Evolutionary conservation across 2,329 filamentous ascomycete genomes (phyloP), one percentile per base, ranked within the genome.

Genomic region (Raffaelea deltoideospora): DNA sequence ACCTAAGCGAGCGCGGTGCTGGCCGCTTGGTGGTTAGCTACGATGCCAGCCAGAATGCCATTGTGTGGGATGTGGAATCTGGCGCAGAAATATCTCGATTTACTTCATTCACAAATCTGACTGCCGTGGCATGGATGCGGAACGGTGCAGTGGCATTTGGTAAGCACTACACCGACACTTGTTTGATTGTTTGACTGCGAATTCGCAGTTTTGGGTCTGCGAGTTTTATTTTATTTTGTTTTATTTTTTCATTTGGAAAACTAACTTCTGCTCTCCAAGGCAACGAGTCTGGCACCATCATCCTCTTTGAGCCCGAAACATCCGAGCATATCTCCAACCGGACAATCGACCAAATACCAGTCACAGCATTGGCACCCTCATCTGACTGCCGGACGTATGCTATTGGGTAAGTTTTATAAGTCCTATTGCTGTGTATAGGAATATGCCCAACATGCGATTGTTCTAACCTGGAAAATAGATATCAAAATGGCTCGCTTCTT

Each of bases 71-170:
- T 58, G 67, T 95, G 42, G 76, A 92, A 61, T 92, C 85, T 0
- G 90, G 90, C 34, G 77, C 86, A 41, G 86, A 95, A 57, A 71
- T 95, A 40, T 78, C 88, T 28, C 73, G 87, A n/a, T 96, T 96
- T 60, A 78, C 79, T 19, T 90, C 87, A 0, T 95, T 93, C 51
- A 85, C 93, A 51, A 74, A 82, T 46, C 69, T 96, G 44, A 78
- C 77, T 18, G 79, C 84, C 22, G 88, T 87, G 27, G 69, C 82
- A 11, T 98, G 90, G 85, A 95, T 98, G 87, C 73, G 79, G 31
- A 95, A 95, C 59, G 90, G 90, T 37, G 93, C 94, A 59, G 79
- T 98, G 46, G 88, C 85, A 27, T 96, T 96, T 64, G 90, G 88
- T 95, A 67, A 57, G 76, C 51, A 27, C 19, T 26, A 31, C 31